Percentiles rank a stretch among this genome's conserved stretches.
phyloP scores from a whole-genome alignment of 2,329 filamentous ascomycete species.

The Aureobasidium sp. region DNA sequence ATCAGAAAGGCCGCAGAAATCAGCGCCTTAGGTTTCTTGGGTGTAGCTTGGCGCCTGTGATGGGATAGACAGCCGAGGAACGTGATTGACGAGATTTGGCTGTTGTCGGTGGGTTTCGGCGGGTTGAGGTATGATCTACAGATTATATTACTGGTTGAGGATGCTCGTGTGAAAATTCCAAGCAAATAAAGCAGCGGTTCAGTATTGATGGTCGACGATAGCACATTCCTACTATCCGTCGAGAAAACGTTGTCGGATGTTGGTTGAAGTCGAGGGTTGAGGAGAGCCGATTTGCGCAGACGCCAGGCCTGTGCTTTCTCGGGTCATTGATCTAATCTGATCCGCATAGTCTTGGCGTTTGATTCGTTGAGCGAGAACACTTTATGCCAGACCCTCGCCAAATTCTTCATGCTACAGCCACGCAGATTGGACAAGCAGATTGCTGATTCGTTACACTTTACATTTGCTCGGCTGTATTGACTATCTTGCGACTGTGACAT shows the following conservation, averaged over 20 bases:
- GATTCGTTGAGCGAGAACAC: not conserved
- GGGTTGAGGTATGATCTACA: not conserved
- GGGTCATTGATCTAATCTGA: slow-evolving; percentile 1
- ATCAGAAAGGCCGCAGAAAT: not conserved
- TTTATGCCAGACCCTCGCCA: slow-evolving; percentile 3
- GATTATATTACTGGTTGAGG: not conserved
- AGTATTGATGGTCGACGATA: slow-evolving; percentile 5
- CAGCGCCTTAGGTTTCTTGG: not conserved
- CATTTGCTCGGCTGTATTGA: not conserved
- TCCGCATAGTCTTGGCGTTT: not conserved
- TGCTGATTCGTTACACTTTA: not conserved
- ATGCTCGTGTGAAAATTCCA: not conserved
- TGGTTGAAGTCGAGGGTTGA: not conserved
- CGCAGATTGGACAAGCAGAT: not conserved
- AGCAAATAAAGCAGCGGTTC: slow-evolving; percentile 7
- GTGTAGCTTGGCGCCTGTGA: not conserved
- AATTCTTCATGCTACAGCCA: not conserved
- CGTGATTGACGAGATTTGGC: not conserved
- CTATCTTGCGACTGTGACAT: not conserved
- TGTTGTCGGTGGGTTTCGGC: not conserved
- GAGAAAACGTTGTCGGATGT: not conserved
- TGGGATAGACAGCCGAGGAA: slow-evolving; percentile 10
- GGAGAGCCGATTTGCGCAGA: not conserved
- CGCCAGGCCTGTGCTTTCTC: not conserved
- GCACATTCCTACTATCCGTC: not conserved